Evolutionary conservation across 306 rosid species (phyloP), one percentile per base, ranked within the genome.

Genomic region (Lathyrus sativus): DNA sequence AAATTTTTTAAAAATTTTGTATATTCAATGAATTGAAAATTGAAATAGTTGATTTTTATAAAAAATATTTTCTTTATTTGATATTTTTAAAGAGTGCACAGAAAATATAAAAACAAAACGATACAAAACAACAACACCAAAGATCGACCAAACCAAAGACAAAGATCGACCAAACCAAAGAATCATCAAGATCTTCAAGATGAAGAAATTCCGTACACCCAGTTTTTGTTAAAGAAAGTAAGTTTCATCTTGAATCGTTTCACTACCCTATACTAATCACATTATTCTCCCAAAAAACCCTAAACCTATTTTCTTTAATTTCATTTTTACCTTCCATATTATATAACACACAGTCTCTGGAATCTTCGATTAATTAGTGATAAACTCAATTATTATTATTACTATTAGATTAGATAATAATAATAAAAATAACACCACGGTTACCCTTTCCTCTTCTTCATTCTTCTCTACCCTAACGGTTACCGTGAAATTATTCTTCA

Each of bases 181-280:
- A n/a, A n/a, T n/a, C n/a, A n/a, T n/a, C n/a, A n/a, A n/a, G n/a
- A n/a, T n/a, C n/a, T n/a, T n/a, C n/a, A n/a, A n/a, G n/a, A n/a
- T n/a, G n/a, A n/a, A n/a, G n/a, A n/a, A n/a, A n/a, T n/a, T 12
- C 44, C 70, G 45, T 53, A 68, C 61, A 62, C 57, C 17, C 15
- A 72, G 73, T 62, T 67, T 67, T 4, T 7, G 7, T 41, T 62
- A 50, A 54, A 64, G 58, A 56, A 5, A 33, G 70, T 67, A 76
- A 71, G 59, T 60, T 18, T 10, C 2, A 7, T 31, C 17, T 39
- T 15, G 1, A 33, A n/a, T 45, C 29, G 6, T n/a, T 35, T 60
- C 19, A 13, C 3, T 46, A 0, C 60, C 4, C 45, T 5, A 37
- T 49, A 38, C 15, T 38, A 38, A 38, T 38, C 51, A 59, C 48